Base-by-base conservation (phyloP, 129 eudicot species). In the Helianthus tuberosus region DNA sequence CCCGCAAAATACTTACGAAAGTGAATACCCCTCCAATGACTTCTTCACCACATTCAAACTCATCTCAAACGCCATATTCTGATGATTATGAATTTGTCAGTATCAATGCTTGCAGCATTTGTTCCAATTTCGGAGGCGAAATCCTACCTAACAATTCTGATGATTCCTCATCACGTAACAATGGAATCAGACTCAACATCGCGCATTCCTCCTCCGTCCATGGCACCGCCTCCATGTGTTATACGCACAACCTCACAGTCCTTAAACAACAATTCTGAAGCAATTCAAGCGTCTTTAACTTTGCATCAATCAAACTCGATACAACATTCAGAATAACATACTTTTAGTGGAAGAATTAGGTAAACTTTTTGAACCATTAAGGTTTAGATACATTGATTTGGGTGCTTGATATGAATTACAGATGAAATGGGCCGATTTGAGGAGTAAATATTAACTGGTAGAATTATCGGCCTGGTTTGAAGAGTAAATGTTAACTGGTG, bases 151-250 rank as follows among this genome's bases (percentile, higher is more conserved):
- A 74, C 35, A 93, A 81, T 32, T 86, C 91, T 11, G 76, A 69
- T 5, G 91, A 73, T 55, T 93, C 98, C 39, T 90, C 97, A 0
- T 81, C 77, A 2, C 87, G 78, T 46, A 93, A 54, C 27, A 80
- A 64, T 0, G 98, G 98, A 66, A 86, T 50, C 35, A 93, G 61
- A 51, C 76, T 79, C 49, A 93, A 35, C 0, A 93, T 83, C 14
- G 8, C 32, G 13, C 14, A 75, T 65, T 93, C 98, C 63, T 90
- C 96, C 35, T 90, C 97, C 2, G 84, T 84, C 98, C 98, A 93
- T 11, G 98, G 98, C 55, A 93, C 98, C 0, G 97, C 96, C 67
- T 93, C 98, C 0, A 93, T 78, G 76, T 86, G 90, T 13, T 63
- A 65, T 6, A 93, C 91, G 50, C 96, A 90, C 3, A 88, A 87